Percentiles rank a stretch among this genome's conserved stretches.
These are phyloP conservation scores for Rhizopogon sp. DNA, from an alignment of 768 basidiomycete genomes.

Conservation along the genomic window DNA sequence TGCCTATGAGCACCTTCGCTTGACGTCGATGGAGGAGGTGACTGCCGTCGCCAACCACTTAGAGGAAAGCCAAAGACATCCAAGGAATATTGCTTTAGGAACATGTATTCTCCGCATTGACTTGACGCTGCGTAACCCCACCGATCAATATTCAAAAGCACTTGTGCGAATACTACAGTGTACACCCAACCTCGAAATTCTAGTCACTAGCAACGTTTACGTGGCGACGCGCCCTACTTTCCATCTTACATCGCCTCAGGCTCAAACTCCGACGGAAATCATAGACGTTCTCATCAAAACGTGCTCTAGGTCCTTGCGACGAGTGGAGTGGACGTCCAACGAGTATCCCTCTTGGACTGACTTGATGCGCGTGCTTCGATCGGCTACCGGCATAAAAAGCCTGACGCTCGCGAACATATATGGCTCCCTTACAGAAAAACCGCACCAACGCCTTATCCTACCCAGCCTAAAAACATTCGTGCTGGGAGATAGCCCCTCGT, in stretches of 20 bases:
- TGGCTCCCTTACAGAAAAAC: conserved; percentile 21
- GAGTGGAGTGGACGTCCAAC: conserved; percentile 41
- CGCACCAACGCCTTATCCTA: conserved; percentile 23
- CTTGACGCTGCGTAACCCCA: conserved; percentile 31
- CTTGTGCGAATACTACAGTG: conserved; percentile 34
- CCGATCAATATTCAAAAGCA: conserved; percentile 10
- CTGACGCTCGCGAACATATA: conserved; percentile 38
- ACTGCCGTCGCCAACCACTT: conserved; percentile 28
- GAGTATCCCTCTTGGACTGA: conserved; percentile 39
- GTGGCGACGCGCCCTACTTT: conserved; percentile 15
- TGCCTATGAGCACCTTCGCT: conserved; percentile 34
- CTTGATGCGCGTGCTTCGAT: conserved; percentile 30
- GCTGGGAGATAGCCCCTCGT: conserved; percentile 29
- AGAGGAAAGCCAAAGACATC: conserved; percentile 19
- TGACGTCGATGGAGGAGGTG: conserved; percentile 33
- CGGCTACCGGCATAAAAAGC: conserved; percentile 30
- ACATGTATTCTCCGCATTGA: conserved; percentile 38
- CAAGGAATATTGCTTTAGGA: conserved; percentile 28
- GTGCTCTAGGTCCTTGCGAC: conserved; percentile 31
- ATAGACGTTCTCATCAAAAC: conserved; percentile 27
- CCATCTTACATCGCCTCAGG: conserved; percentile 15
- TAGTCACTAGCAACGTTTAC: conserved; percentile 34
- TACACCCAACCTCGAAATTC: conserved; percentile 41
- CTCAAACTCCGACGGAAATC: conserved; percentile 27
- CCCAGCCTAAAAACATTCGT: conserved; percentile 37